Evolutionary conservation across 305 asterid genomes (phyloP), one percentile per base, ranked within the genome.

Genomic region (Nicotiana rustica): DNA sequence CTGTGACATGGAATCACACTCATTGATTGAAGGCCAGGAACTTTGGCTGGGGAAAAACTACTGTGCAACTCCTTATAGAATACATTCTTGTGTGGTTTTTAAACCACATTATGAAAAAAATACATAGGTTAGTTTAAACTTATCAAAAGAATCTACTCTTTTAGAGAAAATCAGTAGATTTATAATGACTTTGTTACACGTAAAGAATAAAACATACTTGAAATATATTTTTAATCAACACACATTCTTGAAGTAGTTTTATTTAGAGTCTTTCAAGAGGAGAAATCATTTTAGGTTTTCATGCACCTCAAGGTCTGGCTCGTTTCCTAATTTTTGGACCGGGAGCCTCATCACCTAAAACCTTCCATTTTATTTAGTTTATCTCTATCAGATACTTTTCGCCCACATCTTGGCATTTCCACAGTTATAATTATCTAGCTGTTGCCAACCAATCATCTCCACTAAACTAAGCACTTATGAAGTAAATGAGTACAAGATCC

Each of bases 141-240:
- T 71, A 6, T 70, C 29, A 35, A 49, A 71, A 73, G 7, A 19
- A 47, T 10, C 21, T 75, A 25, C 15, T 75, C 55, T 7, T 14
- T 3, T 49, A 75, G 44, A 75, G 64, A 75, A 59, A 59, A 75
- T 49, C 9, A 75, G 44, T 75, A 52, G 44, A 75, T 75, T 7
- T 49, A 25, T 75, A 52, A 6, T 2, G 15, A 25, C 79, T 6
- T 49, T 1, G 44, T 75, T 49, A 21, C 38, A 19, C 3, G 19
- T 19, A 7, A 25, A 49, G 44, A 25, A 25, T 49, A 75, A 14
- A 71, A 75, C 6, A 18, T 47, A 71, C 10, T 38, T 71, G 49
- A 41, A 41, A 41, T 41, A 41, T 41, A 41, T 41, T 41, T 41
- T 41, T 41, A 41, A 41, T 41, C 49, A 41, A 41, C 7, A 8